These are phyloP conservation scores for Yamadazyma aaseri DNA, from an alignment of 1,139 yeast genomes.

Conservation along the genomic window DNA sequence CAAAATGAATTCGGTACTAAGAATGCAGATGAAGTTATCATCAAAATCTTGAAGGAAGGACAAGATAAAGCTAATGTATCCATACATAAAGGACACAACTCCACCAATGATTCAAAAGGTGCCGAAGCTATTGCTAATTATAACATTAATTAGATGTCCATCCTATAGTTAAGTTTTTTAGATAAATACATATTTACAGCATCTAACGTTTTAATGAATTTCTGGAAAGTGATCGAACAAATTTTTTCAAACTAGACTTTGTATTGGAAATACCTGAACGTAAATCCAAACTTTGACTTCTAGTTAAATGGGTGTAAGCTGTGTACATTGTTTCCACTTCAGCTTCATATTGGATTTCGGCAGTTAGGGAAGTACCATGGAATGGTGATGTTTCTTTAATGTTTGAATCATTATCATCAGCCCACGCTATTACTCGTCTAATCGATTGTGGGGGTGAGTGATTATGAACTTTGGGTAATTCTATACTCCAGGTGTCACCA, in stretches of 20 bases:
- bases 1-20: constrained; percentile 64
- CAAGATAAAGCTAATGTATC: constrained; percentile 35
- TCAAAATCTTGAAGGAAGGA: constrained; percentile 57
- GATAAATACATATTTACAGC: no score
- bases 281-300: neutral
- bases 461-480: constrained; percentile 15
- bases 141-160: no score
- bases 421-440: no score
- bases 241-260: constrained; percentile 3
- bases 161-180: no score
- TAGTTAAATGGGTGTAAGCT: constrained; percentile 8
- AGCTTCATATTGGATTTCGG: no score
- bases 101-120: constrained; percentile 42
- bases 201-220: no score
- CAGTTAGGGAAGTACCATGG: no score
- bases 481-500: constrained; percentile 20
- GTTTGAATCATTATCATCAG: constrained; percentile 4
- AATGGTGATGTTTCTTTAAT: no score
- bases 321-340: constrained; percentile 8
- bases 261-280: constrained; percentile 8
- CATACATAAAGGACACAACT: constrained; percentile 18
- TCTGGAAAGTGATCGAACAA: constrained; percentile 2
- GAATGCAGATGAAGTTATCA: constrained; percentile 49
- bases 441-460: no score
- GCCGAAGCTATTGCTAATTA: constrained; percentile 29